Evolutionary conservation across 139 green algal genomes (phyloP).

Genomic region (Spirogloea muscicola): DNA sequence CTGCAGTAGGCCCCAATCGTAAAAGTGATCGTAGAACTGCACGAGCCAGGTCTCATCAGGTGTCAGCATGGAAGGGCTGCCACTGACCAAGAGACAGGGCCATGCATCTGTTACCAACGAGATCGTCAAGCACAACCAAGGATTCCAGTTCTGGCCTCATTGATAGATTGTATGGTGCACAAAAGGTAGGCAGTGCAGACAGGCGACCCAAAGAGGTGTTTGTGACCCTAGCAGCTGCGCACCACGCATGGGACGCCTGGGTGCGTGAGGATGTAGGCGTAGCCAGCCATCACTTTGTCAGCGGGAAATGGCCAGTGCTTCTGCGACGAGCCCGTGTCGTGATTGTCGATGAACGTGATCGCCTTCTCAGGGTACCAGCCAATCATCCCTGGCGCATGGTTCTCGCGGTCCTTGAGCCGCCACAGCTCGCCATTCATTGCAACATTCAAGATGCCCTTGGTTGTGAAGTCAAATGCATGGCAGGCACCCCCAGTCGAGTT

Average conservation of each 20-base stretch:
- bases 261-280: slow-evolving; percentile 61
- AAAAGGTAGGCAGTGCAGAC: too few species aligned
- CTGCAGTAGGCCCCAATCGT: slow-evolving; percentile 62
- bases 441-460: slow-evolving; percentile 53
- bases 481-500: too few species aligned
- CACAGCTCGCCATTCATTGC: slow-evolving; percentile 23
- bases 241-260: slow-evolving; percentile 55
- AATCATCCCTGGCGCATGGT: slow-evolving; percentile 8
- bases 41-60: too few species aligned
- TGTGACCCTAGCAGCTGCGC: slow-evolving; percentile 19
- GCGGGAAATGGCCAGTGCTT: slow-evolving; percentile 54
- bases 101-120: not conserved
- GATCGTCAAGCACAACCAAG: not conserved
- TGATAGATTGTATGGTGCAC: not conserved
- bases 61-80: too few species aligned
- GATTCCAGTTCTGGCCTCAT: not conserved
- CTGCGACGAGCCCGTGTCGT: slow-evolving; percentile 69
- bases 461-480: slow-evolving; percentile 62
- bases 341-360: slow-evolving; percentile 96
- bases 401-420: slow-evolving; percentile 11
- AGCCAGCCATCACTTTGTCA: slow-evolving; percentile 48
- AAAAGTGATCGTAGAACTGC: slow-evolving; percentile 80
- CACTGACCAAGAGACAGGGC: slow-evolving; percentile 8
- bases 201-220: slow-evolving; percentile 6
- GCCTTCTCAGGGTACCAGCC: slow-evolving; percentile 85